These are phyloP conservation scores for Geranium brycei DNA, from an alignment of 345 rosid species.

Conservation along the genomic window DNA sequence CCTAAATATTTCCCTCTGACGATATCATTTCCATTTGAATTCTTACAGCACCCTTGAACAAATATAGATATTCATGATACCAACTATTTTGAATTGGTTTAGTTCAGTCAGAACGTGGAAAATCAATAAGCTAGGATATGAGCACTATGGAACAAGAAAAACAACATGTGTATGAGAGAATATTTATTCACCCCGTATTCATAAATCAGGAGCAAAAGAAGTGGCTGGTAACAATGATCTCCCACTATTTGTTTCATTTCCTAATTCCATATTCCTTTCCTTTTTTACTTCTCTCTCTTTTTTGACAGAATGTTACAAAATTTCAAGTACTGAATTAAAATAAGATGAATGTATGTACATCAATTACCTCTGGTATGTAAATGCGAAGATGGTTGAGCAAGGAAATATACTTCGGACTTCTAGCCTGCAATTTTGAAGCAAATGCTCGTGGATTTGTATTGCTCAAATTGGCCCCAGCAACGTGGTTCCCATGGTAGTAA, in stretches of 20 bases:
- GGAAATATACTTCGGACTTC: slow-evolving; percentile 97
- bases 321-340: background rate
- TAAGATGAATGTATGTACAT: background rate
- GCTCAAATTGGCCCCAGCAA: slow-evolving; percentile 67
- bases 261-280: background rate
- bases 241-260: background rate
- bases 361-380: slow-evolving; percentile 87
- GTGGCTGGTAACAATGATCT: background rate
- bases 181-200: too few relatives aligned
- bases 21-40: too few relatives aligned
- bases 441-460: slow-evolving; percentile 76
- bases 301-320: background rate
- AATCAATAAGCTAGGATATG: too few relatives aligned
- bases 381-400: slow-evolving; percentile 93
- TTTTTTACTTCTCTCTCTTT: background rate
- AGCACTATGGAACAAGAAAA: too few relatives aligned
- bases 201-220: background rate
- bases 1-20: too few relatives aligned
- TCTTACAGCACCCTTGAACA: too few relatives aligned
- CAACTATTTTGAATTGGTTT: too few relatives aligned
- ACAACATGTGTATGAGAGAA: too few relatives aligned
- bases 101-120: too few relatives aligned
- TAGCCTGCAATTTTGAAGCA: slow-evolving; percentile 87
- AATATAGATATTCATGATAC: too few relatives aligned
- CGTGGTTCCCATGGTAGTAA: slow-evolving; percentile 90